Evolutionary conservation across 345 rosid species (phyloP).

Genomic region (Pugionium cornutum): DNA sequence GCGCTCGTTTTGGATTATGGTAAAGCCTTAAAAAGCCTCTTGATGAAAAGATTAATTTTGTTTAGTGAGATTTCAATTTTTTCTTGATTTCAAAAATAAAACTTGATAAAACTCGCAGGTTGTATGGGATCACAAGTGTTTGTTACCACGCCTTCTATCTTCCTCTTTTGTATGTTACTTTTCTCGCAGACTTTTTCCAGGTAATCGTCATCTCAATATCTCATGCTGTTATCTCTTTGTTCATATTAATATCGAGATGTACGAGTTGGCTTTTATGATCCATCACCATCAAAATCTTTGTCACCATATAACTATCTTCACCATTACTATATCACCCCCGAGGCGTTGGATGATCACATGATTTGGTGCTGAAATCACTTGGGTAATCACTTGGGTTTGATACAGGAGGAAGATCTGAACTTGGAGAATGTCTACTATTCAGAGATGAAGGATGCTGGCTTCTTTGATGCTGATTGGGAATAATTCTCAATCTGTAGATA

Average conservation of each 20-base stretch:
- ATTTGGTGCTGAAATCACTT: constrained; percentile 18
- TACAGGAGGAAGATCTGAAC: constrained; percentile 86
- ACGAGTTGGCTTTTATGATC: neutral
- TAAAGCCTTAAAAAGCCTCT: constrained; percentile 38
- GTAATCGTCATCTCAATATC: constrained; percentile 38
- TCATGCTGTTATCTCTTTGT: neutral
- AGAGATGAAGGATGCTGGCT: constrained; percentile 98
- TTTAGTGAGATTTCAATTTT: constrained; percentile 17
- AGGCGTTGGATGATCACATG: constrained; percentile 16
- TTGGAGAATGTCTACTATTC: constrained; percentile 92
- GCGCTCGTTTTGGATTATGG: constrained; percentile 81
- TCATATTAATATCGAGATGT: no score
- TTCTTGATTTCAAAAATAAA: neutral
- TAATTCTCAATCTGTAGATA: constrained; percentile 39
- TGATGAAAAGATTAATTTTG: neutral
- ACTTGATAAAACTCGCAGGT: constrained; percentile 50
- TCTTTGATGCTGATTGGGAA: constrained; percentile 93
- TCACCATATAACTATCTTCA: neutral
- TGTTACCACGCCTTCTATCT: constrained; percentile 91
- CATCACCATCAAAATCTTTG: neutral
- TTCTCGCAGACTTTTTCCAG: constrained; percentile 93
- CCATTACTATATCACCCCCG: neutral
- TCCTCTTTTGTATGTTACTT: constrained; percentile 74
- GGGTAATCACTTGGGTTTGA: constrained; percentile 1
- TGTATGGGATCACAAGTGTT: constrained; percentile 64